Evolutionary conservation across 495 filamentous ascomycete genomes (phyloP).

Genomic region (Penicillium goetzii): DNA sequence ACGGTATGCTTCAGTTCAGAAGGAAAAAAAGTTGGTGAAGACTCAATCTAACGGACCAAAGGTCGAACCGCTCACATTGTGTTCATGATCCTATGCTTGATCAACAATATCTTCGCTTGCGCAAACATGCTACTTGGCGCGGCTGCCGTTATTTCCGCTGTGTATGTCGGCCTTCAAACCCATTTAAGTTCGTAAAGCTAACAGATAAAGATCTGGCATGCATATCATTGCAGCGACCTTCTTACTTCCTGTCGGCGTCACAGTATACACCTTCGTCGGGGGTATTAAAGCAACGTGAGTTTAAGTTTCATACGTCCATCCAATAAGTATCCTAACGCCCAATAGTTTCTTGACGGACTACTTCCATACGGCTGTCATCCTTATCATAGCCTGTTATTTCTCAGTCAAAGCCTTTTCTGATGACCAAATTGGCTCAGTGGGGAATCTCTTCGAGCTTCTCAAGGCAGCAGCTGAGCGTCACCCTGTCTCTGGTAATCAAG

Average conservation of each 20-base stretch:
- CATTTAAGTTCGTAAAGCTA: background rate
- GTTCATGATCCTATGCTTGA: constrained; percentile 46
- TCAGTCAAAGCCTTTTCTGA: constrained; percentile 48
- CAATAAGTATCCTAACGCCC: background rate
- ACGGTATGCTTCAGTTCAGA: constrained; percentile 17
- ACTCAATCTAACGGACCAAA: background rate
- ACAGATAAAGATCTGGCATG: constrained; percentile 43
- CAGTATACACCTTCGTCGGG: constrained; percentile 49
- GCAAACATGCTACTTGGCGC: constrained; percentile 52
- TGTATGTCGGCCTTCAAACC: constrained; percentile 29
- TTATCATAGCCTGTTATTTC: constrained; percentile 53
- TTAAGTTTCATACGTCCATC: background rate
- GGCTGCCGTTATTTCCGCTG: constrained; percentile 39
- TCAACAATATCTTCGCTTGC: constrained; percentile 50
- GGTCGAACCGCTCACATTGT: constrained; percentile 44
- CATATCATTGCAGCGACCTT: constrained; percentile 51
- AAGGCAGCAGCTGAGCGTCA: constrained; percentile 44
- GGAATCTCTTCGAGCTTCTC: constrained; percentile 51
- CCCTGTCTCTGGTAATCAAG: constrained; percentile 50
- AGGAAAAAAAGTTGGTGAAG: background rate
- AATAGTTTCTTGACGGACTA: constrained; percentile 50
- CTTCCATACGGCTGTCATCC: constrained; percentile 51
- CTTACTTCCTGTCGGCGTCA: constrained; percentile 47
- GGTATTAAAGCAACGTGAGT: constrained; percentile 53
- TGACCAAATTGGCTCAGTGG: constrained; percentile 44